A percentile compares a stretch with the other conserved stretches of the same genome.
These are phyloP conservation scores for Pezicula radicicola DNA, from an alignment of 2,329 filamentous ascomycete genomes.

Conservation along the genomic window DNA sequence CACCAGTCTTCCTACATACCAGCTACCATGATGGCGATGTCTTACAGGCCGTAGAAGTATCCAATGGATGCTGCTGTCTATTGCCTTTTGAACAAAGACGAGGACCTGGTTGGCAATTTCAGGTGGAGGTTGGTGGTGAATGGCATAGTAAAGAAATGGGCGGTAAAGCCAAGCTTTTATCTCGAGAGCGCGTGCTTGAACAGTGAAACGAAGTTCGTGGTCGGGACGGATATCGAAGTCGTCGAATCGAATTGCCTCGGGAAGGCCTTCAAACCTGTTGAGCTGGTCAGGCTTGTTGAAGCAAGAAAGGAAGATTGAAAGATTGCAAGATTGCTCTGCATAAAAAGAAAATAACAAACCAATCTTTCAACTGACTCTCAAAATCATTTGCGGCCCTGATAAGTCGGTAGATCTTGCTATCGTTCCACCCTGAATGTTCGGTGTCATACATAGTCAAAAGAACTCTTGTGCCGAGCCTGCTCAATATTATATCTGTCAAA, in stretches of 20 bases:
- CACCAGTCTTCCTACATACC: not conserved
- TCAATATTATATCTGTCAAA: not conserved
- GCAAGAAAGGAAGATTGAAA: not conserved
- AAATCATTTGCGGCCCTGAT: not conserved
- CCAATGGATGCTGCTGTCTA: not conserved
- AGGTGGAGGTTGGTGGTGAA: not conserved
- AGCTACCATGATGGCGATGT: not conserved
- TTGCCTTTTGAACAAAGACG: not conserved
- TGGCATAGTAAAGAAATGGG: not conserved
- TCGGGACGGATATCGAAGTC: not conserved
- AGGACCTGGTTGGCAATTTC: not conserved
- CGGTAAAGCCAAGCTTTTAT: conserved; percentile 1
- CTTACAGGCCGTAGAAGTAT: not conserved
- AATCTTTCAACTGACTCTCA: not conserved
- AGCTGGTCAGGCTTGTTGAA: not conserved
- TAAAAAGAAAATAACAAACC: not conserved
- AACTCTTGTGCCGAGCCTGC: not conserved
- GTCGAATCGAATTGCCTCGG: not conserved
- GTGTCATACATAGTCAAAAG: not conserved
- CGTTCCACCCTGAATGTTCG: not conserved
- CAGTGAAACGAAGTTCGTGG: not conserved
- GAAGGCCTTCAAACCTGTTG: not conserved
- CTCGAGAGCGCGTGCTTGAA: not conserved
- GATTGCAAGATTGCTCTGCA: not conserved
- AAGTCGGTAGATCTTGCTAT: not conserved